Conservation (phyloP, 73 alveolate genomes). For the Paramecium caudatum region DNA sequence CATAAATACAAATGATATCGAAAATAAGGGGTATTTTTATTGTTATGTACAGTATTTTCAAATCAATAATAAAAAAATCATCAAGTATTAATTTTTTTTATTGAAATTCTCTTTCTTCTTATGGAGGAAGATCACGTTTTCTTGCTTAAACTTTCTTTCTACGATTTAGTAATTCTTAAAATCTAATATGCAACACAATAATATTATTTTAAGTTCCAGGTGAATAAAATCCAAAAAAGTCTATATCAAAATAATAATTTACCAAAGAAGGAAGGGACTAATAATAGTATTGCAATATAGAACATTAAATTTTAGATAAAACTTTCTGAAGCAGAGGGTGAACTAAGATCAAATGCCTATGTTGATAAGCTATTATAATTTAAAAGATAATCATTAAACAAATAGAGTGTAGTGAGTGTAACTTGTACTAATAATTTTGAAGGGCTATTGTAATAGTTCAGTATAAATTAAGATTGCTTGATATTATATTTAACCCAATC, state of each 20-base stretch:
- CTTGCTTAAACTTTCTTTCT: not conserved
- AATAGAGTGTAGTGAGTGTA: not conserved
- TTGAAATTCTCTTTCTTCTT: conserved; percentile 42
- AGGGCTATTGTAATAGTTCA: conserved; percentile 53
- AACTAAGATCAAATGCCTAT: not conserved
- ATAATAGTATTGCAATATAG: conserved; percentile 9
- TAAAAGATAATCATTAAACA: conserved; percentile 15
- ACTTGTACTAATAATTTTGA: conserved; percentile 14
- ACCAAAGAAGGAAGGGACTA: conserved; percentile 16
- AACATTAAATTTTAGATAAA: not conserved
- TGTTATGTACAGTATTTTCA: conserved; percentile 6
- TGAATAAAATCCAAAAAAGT: conserved; percentile 48
- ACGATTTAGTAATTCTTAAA: not conserved
- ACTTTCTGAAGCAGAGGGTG: not conserved
- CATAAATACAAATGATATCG: conserved; percentile 16
- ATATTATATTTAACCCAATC: conserved; percentile 16
- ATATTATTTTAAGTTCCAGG: not conserved
- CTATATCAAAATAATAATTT: not conserved
- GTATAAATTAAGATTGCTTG: not conserved
- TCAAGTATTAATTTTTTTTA: conserved; percentile 12
- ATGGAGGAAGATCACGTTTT: not conserved
- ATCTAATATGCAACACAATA: not conserved
- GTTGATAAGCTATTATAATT: conserved; percentile 10
- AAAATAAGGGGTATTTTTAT: conserved; percentile 41
- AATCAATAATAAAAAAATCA: not conserved